Percentiles rank a stretch among this genome's conserved stretches.
Conservation (phyloP, 768 basidiomycete species). For the Roridomyces roridus region DNA sequence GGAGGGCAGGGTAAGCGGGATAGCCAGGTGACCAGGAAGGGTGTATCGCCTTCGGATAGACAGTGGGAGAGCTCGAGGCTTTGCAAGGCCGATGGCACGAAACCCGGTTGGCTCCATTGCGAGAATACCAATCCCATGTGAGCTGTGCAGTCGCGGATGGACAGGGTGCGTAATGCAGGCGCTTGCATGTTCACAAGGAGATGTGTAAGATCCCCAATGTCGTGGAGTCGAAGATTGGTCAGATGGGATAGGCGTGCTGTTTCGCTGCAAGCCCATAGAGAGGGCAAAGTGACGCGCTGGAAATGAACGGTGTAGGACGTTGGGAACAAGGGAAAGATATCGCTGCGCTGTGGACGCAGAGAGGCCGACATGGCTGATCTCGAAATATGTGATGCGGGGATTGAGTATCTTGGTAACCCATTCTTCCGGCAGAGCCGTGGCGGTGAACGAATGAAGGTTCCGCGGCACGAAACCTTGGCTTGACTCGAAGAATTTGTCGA, state of each 20-base stretch:
- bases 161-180: conserved; percentile 30
- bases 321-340: conserved; percentile 22
- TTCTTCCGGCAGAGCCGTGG: conserved; percentile 12
- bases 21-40: conserved; percentile 37
- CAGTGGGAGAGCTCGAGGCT: conserved; percentile 34
- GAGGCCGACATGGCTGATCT: conserved; percentile 16
- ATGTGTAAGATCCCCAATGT: conserved; percentile 15
- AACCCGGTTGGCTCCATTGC: conserved; percentile 34
- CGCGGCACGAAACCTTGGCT: conserved; percentile 1
- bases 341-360: not conserved
- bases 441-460: conserved; percentile 30
- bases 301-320: conserved; percentile 29
- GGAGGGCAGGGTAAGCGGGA: conserved; percentile 33
- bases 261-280: not conserved
- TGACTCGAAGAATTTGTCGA: conserved; percentile 22
- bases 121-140: conserved; percentile 29
- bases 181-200: conserved; percentile 31
- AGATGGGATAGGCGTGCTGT: conserved; percentile 25
- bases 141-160: conserved; percentile 22
- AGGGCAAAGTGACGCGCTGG: conserved; percentile 9
- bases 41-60: conserved; percentile 27
- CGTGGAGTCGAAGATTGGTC: conserved; percentile 26
- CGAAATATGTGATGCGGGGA: conserved; percentile 31
- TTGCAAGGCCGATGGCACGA: conserved; percentile 30
- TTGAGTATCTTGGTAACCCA: conserved; percentile 33